Evolutionary conservation across 208 protist genomes (phyloP), one percentile per base, ranked within the genome.

Genomic region (Trypanosomatidae sp.): DNA sequence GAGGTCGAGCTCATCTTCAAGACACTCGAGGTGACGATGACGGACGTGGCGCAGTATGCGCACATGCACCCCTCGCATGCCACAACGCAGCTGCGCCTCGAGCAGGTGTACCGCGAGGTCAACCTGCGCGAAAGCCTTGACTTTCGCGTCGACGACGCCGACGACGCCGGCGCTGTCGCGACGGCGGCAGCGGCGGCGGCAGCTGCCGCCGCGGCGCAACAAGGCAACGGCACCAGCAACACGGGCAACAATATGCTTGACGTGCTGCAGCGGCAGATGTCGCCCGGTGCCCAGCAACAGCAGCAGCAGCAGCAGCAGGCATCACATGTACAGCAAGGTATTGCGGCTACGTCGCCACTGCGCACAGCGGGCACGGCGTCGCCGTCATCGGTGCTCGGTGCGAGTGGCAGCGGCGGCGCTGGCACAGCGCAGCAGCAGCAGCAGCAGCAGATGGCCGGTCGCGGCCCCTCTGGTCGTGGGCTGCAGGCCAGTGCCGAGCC

Each of bases 1-100:
- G 97, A 99, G 71, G 71, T 96, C 18, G 85, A 96, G 52, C 55
- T 96, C 39, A 64, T 96, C 24, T 89, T 81, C 52, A 84, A 88
- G 44, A 66, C 66, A 22, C 62, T 96, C 26, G 56, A 84, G 20
- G 53, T 92, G 56, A 41, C 58, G 2, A 40, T 89, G 48, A 32
- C 49, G 33, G 75, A 82, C 50, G 48, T 84, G 19, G 60, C 58
- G 43, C 56, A 66, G 52, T 74, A 66, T 55, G 66, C 56, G 72
- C 23, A 56, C 56, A n/a, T 51, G 19, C 67, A 75, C 48, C 41
- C 43, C 3, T 61, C 63, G 3, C 28, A 65, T 48, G 48, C 61
- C 26, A 53, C 57, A 23, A 71, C 50, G 7, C 55, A 78, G 44
- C 35, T 55, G 38, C 46, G 62, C 33, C 50, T 89, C 16, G 41